A percentile compares a stretch with the other conserved stretches of the same genome.
phyloP scores from a whole-genome alignment of 768 basidiomycete genomes.

The Tulasnella sp. region DNA sequence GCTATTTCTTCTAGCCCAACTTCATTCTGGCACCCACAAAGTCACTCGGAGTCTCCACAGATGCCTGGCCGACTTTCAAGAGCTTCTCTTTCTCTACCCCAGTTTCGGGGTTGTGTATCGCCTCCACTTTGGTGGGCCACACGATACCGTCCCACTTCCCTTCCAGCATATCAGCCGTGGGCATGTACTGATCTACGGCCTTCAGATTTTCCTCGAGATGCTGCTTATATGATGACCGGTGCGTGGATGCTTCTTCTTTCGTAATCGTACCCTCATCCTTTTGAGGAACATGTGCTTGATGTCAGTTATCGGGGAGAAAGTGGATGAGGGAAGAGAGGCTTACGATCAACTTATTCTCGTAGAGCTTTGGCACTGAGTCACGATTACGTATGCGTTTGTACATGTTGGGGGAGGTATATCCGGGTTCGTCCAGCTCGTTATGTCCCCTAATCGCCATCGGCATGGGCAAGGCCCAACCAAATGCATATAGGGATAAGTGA shows the following conservation, averaged over 20 bases:
- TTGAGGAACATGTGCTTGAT: neutral
- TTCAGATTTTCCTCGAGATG: slow-evolving; percentile 53
- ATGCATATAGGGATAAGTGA: too few species aligned
- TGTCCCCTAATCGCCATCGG: slow-evolving; percentile 47
- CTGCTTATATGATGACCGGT: slow-evolving; percentile 49
- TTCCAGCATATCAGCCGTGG: slow-evolving; percentile 45
- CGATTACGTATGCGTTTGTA: slow-evolving; percentile 75
- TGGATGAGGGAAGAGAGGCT: slow-evolving; percentile 22
- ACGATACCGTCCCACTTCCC: slow-evolving; percentile 54
- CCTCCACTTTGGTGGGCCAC: slow-evolving; percentile 46
- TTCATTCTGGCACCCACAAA: slow-evolving; percentile 44
- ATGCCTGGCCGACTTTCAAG: slow-evolving; percentile 50
- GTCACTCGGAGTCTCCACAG: slow-evolving; percentile 44
- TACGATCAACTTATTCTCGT: slow-evolving; percentile 69
- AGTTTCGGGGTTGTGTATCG: slow-evolving; percentile 48
- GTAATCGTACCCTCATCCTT: slow-evolving; percentile 45
- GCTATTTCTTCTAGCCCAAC: neutral
- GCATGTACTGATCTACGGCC: slow-evolving; percentile 36
- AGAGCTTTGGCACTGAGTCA: slow-evolving; percentile 66
- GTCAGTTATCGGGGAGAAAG: neutral
- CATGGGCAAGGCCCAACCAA: too few species aligned
- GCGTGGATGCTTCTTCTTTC: slow-evolving; percentile 34
- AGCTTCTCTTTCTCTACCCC: slow-evolving; percentile 49
- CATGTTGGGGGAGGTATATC: slow-evolving; percentile 83
- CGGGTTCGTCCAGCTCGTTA: slow-evolving; percentile 80